Evolutionary conservation across 441 rosid species (phyloP).

Genomic region (Pelargonium exstipulatum): DNA sequence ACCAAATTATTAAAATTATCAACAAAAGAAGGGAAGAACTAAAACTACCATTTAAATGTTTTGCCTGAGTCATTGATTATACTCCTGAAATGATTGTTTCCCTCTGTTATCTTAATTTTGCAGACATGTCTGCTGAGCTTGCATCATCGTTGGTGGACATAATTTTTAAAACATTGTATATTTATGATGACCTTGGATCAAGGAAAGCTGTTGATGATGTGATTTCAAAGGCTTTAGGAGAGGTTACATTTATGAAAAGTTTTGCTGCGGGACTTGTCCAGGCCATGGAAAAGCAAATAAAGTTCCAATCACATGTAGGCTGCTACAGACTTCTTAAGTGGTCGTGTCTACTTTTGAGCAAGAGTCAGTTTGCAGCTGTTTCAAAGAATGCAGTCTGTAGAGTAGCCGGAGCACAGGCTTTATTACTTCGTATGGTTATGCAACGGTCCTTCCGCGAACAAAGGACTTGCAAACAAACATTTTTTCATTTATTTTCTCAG

Average conservation of each 20-base stretch:
- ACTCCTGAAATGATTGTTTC: slow-evolving; percentile 5
- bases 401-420: slow-evolving; percentile 73
- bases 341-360: slow-evolving; percentile 73
- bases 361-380: slow-evolving; percentile 65
- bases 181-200: slow-evolving; percentile 71
- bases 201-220: slow-evolving; percentile 78
- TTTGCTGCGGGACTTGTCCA: slow-evolving; percentile 88
- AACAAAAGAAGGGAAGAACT: not conserved
- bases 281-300: slow-evolving; percentile 74
- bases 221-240: slow-evolving; percentile 50
- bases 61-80: not conserved
- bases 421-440: slow-evolving; percentile 56
- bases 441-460: slow-evolving; percentile 58
- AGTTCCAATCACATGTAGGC: slow-evolving; percentile 50
- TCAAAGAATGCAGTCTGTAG: slow-evolving; percentile 75
- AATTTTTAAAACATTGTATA: slow-evolving; percentile 56
- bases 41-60: not conserved
- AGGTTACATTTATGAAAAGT: slow-evolving; percentile 65
- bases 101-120: slow-evolving; percentile 17
- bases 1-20: not conserved
- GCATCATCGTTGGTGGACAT: slow-evolving; percentile 54
- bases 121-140: slow-evolving; percentile 71
- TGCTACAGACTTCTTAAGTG: slow-evolving; percentile 75
- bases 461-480: slow-evolving; percentile 57
- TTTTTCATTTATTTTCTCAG: slow-evolving; percentile 55